A percentile compares a stretch with the other conserved stretches of the same genome.
These are phyloP conservation scores for Zygosaccharomyces sapae DNA, from an alignment of 1,139 yeast species.

Conservation along the genomic window DNA sequence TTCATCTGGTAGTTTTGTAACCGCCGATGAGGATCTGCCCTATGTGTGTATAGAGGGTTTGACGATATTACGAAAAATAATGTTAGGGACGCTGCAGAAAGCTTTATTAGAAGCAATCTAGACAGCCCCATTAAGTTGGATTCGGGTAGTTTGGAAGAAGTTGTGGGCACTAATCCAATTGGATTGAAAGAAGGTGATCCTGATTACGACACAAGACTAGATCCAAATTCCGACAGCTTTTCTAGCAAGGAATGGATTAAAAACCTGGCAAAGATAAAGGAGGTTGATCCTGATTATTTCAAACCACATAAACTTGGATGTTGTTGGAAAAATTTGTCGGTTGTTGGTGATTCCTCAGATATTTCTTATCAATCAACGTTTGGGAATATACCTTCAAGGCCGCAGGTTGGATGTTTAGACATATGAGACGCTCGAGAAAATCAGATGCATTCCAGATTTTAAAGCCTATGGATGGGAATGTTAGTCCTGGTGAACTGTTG, in stretches of 20 bases:
- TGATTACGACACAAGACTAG: conserved; percentile 44
- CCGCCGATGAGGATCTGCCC: neutral
- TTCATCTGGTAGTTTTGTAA: neutral
- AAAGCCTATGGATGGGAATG: conserved; percentile 62
- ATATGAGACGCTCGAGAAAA: conserved; percentile 29
- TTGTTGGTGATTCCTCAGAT: conserved; percentile 72
- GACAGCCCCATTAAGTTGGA: neutral
- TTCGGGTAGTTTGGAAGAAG: neutral
- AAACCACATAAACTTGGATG: conserved; percentile 66
- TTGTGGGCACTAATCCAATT: conserved; percentile 26
- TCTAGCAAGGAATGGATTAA: conserved; percentile 67
- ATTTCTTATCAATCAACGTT: conserved; percentile 78
- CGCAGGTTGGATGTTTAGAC: conserved; percentile 20
- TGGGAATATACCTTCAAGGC: conserved; percentile 43
- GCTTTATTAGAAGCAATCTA: neutral
- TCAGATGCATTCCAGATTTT: conserved; percentile 49
- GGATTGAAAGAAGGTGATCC: conserved; percentile 15
- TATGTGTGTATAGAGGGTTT: conserved; percentile 1
- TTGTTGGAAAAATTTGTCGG: conserved; percentile 62
- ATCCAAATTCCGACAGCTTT: conserved; percentile 60
- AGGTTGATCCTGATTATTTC: conserved; percentile 59
- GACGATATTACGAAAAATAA: neutral
- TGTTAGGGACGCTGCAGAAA: neutral
- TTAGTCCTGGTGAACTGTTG: conserved; percentile 67
- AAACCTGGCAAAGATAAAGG: conserved; percentile 55